Evolutionary conservation across 2,329 filamentous ascomycete genomes (phyloP).

Genomic region (Cladosporium sp.): DNA sequence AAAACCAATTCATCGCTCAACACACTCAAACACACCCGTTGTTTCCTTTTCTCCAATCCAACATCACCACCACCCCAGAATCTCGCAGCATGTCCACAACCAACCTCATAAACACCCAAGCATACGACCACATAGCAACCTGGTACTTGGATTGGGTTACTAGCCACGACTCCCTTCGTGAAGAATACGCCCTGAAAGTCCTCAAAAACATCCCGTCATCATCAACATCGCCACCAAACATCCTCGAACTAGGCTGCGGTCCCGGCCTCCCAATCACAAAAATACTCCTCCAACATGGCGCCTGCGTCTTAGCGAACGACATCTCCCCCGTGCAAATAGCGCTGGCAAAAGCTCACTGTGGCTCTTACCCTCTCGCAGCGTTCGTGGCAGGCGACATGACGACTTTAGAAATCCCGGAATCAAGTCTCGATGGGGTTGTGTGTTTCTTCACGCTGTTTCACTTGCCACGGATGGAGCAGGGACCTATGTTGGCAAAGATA

Average conservation of each 20-base stretch:
- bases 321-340: slow-evolving; percentile 21
- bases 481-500: slow-evolving; percentile 18
- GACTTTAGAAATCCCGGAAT: slow-evolving; percentile 18
- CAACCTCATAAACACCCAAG: slow-evolving; percentile 17
- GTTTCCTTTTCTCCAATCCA: background rate
- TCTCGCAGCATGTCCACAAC: background rate
- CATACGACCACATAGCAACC: slow-evolving; percentile 36
- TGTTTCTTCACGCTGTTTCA: slow-evolving; percentile 26
- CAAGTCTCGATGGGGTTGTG: slow-evolving; percentile 18
- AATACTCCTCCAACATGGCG: slow-evolving; percentile 22
- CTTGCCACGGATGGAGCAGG: slow-evolving; percentile 23
- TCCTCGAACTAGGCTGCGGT: slow-evolving; percentile 42
- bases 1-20: background rate
- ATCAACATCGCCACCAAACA: background rate
- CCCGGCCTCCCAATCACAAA: slow-evolving; percentile 33
- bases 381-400: slow-evolving; percentile 22
- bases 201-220: slow-evolving; percentile 20
- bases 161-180: slow-evolving; percentile 26
- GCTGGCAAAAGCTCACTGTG: slow-evolving; percentile 21
- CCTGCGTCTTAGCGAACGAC: slow-evolving; percentile 22
- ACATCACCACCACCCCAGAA: background rate
- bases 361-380: background rate
- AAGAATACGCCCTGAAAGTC: slow-evolving; percentile 30
- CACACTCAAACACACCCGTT: too few species aligned
- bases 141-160: slow-evolving; percentile 36